A percentile compares a stretch with the other conserved stretches of the same genome.
Evolutionary conservation across 306 rosid species (phyloP).

Genomic region (cucumber (Cucumis sativus)): Cucumber_9930_V3 NC_026657.2:16020501-16021000

Average conservation of each 20-base stretch:
- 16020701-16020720: neutral
- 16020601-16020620: slow-evolving; percentile 84
- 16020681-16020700: neutral
- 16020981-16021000: neutral
- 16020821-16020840: neutral
- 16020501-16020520: slow-evolving; percentile 15
- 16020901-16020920: too few relatives aligned
- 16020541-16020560: slow-evolving; percentile 88
- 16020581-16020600: slow-evolving; percentile 63
- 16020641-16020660: slow-evolving; percentile 54
- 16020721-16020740: neutral
- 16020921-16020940: neutral
- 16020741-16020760: neutral
- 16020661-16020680: slow-evolving; percentile 9
- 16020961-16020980: neutral
- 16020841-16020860: neutral
- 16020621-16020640: slow-evolving; percentile 94
- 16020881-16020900: neutral
- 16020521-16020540: slow-evolving; percentile 67
- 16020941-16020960: neutral
- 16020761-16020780: neutral
- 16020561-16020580: slow-evolving; percentile 64
- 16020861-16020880: neutral
- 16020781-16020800: neutral
- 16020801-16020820: neutral